These are phyloP conservation scores for Lonicera japonica DNA, from an alignment of 129 eudicot species.

Conservation along the genomic window DNA sequence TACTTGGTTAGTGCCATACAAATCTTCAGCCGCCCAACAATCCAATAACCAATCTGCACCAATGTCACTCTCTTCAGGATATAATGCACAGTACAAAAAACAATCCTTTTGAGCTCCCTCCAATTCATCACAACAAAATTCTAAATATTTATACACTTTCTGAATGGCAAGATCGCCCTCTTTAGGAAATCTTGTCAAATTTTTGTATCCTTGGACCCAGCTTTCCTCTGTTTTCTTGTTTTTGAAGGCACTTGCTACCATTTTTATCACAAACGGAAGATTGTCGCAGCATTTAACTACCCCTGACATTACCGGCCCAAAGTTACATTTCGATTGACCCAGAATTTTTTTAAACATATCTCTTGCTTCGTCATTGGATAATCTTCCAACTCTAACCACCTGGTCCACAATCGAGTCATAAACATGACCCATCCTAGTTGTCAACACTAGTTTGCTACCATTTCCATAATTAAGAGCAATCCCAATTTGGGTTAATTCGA, in stretches of 20 bases:
- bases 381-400: constrained; percentile 15
- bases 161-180: constrained; percentile 16
- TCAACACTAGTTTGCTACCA: constrained; percentile 31
- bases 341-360: constrained; percentile 24
- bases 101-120: constrained; percentile 23
- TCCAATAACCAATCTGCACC: constrained; percentile 20
- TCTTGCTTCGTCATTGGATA: constrained; percentile 20
- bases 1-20: constrained; percentile 10
- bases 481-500: constrained; percentile 23
- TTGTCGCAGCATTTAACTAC: constrained; percentile 22
- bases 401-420: constrained; percentile 14
- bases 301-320: constrained; percentile 1
- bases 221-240: constrained; percentile 17
- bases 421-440: constrained; percentile 23
- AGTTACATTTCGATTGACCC: constrained; percentile 1
- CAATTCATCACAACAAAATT: constrained; percentile 26
- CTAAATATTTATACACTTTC: constrained; percentile 17
- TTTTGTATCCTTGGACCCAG: constrained; percentile 22
- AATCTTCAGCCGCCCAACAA: constrained; percentile 32
- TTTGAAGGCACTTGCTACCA: constrained; percentile 29
- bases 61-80: constrained; percentile 33
- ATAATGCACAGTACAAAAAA: constrained; percentile 31
- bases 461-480: constrained; percentile 13
- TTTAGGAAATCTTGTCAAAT: constrained; percentile 21
- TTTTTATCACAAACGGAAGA: constrained; percentile 30